Evolutionary conservation across 2,329 filamentous ascomycete genomes (phyloP).

Genomic region (Claviceps arundinis): DNA sequence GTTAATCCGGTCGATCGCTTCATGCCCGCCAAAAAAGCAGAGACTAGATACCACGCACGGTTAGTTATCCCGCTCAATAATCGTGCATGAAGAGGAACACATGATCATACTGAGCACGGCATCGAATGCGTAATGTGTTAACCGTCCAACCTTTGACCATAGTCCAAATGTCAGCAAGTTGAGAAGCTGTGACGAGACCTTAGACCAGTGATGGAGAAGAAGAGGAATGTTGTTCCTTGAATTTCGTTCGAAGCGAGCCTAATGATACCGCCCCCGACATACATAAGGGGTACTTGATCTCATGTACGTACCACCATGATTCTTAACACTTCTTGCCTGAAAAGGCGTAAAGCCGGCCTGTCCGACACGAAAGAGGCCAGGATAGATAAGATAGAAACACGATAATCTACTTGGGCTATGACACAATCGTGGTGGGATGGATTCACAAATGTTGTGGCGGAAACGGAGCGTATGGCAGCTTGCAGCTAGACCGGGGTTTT

Average conservation of each 20-base stretch:
- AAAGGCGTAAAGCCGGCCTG: not conserved
- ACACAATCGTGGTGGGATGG: not conserved
- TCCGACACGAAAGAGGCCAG: not conserved
- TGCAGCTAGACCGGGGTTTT: too few relatives aligned
- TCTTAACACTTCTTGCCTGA: constrained; percentile 2
- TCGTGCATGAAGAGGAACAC: not conserved
- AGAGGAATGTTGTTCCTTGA: not conserved
- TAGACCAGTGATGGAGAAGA: constrained; percentile 15
- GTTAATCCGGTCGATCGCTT: constrained; percentile 95
- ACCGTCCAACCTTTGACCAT: constrained; percentile 71
- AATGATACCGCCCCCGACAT: not conserved
- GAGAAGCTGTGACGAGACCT: constrained; percentile 38
- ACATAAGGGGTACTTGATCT: not conserved
- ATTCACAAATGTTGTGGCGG: not conserved
- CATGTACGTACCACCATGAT: constrained; percentile 22
- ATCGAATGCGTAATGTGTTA: constrained; percentile 93
- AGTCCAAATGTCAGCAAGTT: constrained; percentile 56
- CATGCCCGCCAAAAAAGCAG: constrained; percentile 90
- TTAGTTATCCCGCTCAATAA: not conserved
- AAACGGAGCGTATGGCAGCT: not conserved
- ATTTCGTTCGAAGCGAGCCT: not conserved
- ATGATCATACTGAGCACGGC: constrained; percentile 67
- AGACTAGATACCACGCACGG: constrained; percentile 44
- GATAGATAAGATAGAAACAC: not conserved
- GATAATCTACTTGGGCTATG: not conserved